phyloP scores from a whole-genome alignment of 2,329 filamentous ascomycete genomes.

The Arthrobotrys musiformis region DNA sequence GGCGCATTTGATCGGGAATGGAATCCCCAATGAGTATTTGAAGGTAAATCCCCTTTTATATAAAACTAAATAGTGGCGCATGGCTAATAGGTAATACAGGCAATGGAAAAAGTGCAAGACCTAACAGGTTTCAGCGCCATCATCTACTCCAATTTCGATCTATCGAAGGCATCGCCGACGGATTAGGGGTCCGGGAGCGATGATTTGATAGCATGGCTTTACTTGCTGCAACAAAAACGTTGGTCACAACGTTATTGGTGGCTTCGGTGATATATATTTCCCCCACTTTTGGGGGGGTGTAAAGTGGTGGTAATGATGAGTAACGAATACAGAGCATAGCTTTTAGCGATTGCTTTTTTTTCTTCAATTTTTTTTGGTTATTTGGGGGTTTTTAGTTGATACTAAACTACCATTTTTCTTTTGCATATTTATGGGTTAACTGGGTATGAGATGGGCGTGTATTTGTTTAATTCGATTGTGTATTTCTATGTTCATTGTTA shows the following conservation, averaged over 20 bases:
- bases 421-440: constrained; percentile 7
- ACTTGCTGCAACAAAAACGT: background rate
- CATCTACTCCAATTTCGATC: constrained; percentile 83
- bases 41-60: constrained; percentile 62
- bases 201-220: background rate
- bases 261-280: no score
- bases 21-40: constrained; percentile 76
- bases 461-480: background rate
- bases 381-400: background rate
- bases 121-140: constrained; percentile 86
- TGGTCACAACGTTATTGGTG: background rate
- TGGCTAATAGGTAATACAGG: constrained; percentile 65
- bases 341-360: background rate
- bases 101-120: constrained; percentile 80
- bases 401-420: background rate
- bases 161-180: constrained; percentile 56
- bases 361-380: constrained; percentile 1
- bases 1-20: constrained; percentile 86
- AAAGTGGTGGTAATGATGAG: constrained; percentile 9
- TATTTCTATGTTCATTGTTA: background rate
- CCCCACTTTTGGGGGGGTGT: background rate
- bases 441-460: constrained; percentile 4
- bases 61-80: constrained; percentile 59
- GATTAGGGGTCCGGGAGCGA: constrained; percentile 20
- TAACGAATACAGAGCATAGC: constrained; percentile 33